Percentiles rank a stretch among this genome's conserved stretches.
Conservation (phyloP, 345 rosid genomes). For the Linum tenue region DNA sequence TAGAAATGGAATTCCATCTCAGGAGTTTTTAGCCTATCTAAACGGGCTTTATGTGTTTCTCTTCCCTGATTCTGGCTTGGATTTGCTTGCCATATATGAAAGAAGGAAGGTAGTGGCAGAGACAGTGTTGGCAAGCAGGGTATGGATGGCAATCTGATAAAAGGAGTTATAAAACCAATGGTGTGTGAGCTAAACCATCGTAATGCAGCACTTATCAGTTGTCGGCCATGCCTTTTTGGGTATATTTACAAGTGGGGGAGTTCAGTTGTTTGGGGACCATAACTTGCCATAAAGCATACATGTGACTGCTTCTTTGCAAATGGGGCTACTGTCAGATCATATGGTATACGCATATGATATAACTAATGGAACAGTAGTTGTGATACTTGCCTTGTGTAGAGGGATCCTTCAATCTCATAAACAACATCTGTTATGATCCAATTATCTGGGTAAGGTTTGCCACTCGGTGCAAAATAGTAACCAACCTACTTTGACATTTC, state of each 20-base stretch:
- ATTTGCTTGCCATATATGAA: too few species aligned
- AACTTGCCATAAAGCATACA: too few species aligned
- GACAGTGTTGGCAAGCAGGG: neutral
- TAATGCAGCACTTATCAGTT: neutral
- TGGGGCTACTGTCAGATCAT: too few species aligned
- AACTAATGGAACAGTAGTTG: neutral
- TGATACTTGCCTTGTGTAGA: constrained; percentile 51
- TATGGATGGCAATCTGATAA: neutral
- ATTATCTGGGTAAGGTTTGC: constrained; percentile 98
- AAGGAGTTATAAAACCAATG: neutral
- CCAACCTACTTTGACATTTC: constrained; percentile 59
- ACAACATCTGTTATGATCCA: constrained; percentile 94
- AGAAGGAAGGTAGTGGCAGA: neutral
- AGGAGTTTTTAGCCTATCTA: too few species aligned
- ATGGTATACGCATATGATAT: too few species aligned
- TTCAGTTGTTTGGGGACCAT: too few species aligned
- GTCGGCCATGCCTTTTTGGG: neutral
- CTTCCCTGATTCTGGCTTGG: neutral
- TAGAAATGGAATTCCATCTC: too few species aligned
- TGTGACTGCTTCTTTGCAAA: too few species aligned
- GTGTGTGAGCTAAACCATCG: neutral
- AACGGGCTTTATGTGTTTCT: too few species aligned
- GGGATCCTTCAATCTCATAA: constrained; percentile 83
- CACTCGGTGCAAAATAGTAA: constrained; percentile 91
- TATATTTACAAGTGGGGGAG: too few species aligned